Conservation (phyloP, 2,329 filamentous ascomycete genomes). For the Stromatinia cepivora region DNA sequence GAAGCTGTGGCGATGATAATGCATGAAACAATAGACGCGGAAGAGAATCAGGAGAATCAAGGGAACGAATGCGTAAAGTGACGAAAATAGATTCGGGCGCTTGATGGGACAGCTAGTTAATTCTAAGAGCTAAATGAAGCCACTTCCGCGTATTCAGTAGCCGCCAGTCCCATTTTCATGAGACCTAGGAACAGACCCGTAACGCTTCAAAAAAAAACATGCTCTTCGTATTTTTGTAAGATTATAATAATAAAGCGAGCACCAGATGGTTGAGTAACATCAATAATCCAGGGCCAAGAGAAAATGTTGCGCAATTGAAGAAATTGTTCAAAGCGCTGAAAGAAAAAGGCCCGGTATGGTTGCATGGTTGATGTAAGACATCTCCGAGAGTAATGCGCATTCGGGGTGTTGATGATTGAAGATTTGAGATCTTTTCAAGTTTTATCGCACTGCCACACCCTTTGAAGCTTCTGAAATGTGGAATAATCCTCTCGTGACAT, state of each 20-base stretch:
- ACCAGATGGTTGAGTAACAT: constrained; percentile 5
- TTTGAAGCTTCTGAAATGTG: constrained; percentile 13
- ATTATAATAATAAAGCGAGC: constrained; percentile 3
- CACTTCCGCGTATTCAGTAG: constrained; percentile 15
- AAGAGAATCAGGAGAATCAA: constrained; percentile 4
- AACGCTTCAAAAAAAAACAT: constrained; percentile 13
- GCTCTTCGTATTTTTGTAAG: constrained; percentile 13
- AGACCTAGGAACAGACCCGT: constrained; percentile 13
- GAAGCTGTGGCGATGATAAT: constrained; percentile 6
- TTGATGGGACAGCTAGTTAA: constrained; percentile 12
- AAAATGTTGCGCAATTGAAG: not conserved
- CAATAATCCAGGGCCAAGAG: constrained; percentile 7
- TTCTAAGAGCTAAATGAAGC: constrained; percentile 9
- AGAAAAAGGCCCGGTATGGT: constrained; percentile 8
- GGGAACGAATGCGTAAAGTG: not conserved
- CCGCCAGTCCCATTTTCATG: constrained; percentile 19
- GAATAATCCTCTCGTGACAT: constrained; percentile 17
- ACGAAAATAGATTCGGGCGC: constrained; percentile 21
- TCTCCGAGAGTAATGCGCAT: constrained; percentile 7
- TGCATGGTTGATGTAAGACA: constrained; percentile 25
- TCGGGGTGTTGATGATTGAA: constrained; percentile 5
- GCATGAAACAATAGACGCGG: constrained; percentile 12
- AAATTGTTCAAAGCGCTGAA: constrained; percentile 10
- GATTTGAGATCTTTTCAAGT: constrained; percentile 2
- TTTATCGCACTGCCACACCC: constrained; percentile 19